phyloP scores from a whole-genome alignment of 148 eudicot genomes.

The Arctostaphylos glauca region DNA sequence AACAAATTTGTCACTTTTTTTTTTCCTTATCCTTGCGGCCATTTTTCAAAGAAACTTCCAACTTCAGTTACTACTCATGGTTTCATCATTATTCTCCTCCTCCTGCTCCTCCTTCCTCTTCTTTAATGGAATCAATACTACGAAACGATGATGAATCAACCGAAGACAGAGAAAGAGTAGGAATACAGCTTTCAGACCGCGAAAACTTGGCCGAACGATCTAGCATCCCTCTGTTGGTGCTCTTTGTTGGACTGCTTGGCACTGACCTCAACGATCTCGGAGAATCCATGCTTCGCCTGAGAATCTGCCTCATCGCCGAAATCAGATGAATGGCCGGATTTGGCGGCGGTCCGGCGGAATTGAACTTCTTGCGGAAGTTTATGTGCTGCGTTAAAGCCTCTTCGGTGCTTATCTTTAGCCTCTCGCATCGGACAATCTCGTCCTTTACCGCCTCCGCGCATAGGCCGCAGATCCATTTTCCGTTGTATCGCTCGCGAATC shows the following conservation, averaged over 20 bases:
- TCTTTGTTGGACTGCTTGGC: conserved; percentile 63
- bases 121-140: neutral
- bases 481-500: conserved; percentile 59
- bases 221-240: conserved; percentile 7
- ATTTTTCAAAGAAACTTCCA: neutral
- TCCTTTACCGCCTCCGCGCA: conserved; percentile 80
- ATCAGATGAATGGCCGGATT: conserved; percentile 59
- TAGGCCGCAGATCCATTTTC: conserved; percentile 89
- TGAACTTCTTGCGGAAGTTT: conserved; percentile 60
- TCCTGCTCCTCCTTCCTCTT: neutral
- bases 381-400: conserved; percentile 68
- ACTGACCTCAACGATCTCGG: conserved; percentile 53
- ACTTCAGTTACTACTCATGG: neutral
- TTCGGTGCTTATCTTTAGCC: conserved; percentile 57
- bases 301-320: conserved; percentile 61
- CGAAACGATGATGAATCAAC: conserved; percentile 12
- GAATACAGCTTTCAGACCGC: conserved; percentile 67
- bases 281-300: conserved; percentile 61
- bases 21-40: neutral
- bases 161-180: conserved; percentile 32
- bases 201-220: conserved; percentile 20
- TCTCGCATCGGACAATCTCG: conserved; percentile 48
- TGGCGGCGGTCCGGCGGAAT: conserved; percentile 48
- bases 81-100: neutral
- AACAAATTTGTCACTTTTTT: neutral